phyloP scores from a whole-genome alignment of 345 rosid genomes.

The Salix koriyanagi region DNA sequence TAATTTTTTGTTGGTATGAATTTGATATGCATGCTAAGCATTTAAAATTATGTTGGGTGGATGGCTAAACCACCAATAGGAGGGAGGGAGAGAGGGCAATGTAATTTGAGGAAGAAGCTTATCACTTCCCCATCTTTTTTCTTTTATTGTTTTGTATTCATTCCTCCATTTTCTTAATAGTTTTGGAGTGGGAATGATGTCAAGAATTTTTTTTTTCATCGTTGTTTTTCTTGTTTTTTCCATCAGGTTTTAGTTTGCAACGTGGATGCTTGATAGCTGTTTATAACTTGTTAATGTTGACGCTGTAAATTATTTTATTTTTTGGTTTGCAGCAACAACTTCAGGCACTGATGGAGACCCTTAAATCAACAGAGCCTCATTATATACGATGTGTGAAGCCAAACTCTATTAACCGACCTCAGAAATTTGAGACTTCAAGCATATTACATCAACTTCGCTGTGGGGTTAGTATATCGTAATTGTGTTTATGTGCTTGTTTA shows the following conservation, averaged over 20 bases:
- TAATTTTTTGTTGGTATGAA: neutral
- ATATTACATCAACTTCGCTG: conserved; percentile 89
- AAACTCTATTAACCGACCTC: conserved; percentile 80
- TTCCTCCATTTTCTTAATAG: too few relatives aligned
- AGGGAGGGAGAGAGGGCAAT: too few relatives aligned
- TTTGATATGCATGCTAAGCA: neutral
- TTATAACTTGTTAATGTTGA: conserved; percentile 5
- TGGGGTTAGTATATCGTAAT: conserved; percentile 63
- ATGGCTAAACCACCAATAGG: too few relatives aligned
- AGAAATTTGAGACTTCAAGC: conserved; percentile 81
- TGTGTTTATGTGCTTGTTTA: neutral
- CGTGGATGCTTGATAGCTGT: neutral
- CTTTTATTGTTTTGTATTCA: too few relatives aligned
- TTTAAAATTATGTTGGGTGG: too few relatives aligned
- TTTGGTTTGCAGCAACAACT: conserved; percentile 78
- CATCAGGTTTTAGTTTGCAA: neutral
- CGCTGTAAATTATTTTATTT: conserved; percentile 16
- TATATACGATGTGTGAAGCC: conserved; percentile 99
- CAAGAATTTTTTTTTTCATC: too few relatives aligned
- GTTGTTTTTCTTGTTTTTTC: neutral
- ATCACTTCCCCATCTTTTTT: too few relatives aligned
- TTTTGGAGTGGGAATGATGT: too few relatives aligned
- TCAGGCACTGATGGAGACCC: conserved; percentile 97
- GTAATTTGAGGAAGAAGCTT: too few relatives aligned
- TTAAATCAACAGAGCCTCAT: conserved; percentile 88